These are phyloP conservation scores for Camellia lanceoleosa DNA, from an alignment of 148 eudicot genomes.

Conservation along the genomic window DNA sequence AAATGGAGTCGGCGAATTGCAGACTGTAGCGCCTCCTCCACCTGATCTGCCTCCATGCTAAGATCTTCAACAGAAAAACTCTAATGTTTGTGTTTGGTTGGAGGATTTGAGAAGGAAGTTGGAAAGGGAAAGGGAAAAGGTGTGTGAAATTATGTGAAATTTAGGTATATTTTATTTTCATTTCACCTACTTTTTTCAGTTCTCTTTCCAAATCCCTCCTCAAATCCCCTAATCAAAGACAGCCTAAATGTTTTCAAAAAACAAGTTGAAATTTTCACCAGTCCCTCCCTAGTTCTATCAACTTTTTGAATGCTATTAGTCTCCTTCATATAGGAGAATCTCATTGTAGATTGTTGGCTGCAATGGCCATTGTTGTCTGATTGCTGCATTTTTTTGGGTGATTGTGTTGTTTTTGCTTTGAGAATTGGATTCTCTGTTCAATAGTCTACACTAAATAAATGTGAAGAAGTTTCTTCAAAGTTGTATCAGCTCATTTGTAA, in stretches of 20 bases:
- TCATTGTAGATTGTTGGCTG: neutral
- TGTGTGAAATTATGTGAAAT: no score
- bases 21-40: conserved; percentile 72
- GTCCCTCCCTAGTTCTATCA: conserved; percentile 1
- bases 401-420: neutral
- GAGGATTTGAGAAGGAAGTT: no score
- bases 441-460: neutral
- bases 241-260: neutral
- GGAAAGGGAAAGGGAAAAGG: no score
- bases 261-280: neutral
- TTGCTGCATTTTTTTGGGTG: conserved; percentile 1
- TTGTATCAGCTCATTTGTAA: neutral
- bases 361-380: neutral
- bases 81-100: no score
- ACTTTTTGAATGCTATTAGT: neutral
- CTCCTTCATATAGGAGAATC: conserved; percentile 2
- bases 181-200: no score
- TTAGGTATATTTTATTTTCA: no score
- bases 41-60: conserved; percentile 80
- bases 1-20: conserved; percentile 52
- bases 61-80: conserved; percentile 13
- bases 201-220: no score
- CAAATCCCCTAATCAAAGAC: no score
- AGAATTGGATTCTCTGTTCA: neutral
- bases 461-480: neutral